phyloP scores from a whole-genome alignment of 2,329 filamentous ascomycete species.

The Pseudogymnoascus sp. region DNA sequence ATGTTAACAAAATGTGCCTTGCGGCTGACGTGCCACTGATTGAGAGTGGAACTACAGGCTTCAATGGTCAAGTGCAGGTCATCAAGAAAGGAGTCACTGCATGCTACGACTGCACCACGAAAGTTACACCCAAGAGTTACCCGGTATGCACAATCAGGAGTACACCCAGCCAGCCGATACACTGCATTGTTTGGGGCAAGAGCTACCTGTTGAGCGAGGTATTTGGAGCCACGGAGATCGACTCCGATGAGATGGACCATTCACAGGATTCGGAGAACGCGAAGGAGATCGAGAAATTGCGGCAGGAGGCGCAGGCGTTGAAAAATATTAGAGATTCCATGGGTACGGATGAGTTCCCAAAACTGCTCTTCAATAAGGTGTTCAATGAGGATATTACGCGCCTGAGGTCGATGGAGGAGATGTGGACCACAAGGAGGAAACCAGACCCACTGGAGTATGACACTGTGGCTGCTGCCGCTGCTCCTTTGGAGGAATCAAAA shows the following conservation, averaged over 20 bases:
- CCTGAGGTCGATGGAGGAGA: slow-evolving; percentile 79
- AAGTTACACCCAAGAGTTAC: slow-evolving; percentile 85
- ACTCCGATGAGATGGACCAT: slow-evolving; percentile 69
- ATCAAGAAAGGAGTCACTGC: slow-evolving; percentile 89
- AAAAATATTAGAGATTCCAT: slow-evolving; percentile 76
- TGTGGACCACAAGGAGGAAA: slow-evolving; percentile 81
- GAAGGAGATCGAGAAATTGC: slow-evolving; percentile 80
- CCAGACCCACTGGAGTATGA: slow-evolving; percentile 69
- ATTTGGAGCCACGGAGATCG: slow-evolving; percentile 85
- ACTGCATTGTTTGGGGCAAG: slow-evolving; percentile 98
- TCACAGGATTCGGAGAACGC: slow-evolving; percentile 75
- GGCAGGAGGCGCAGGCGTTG: slow-evolving; percentile 73
- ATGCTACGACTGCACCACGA: slow-evolving; percentile 91
- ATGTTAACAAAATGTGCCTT: slow-evolving; percentile 97
- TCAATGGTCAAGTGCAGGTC: slow-evolving; percentile 94
- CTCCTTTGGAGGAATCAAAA: slow-evolving; percentile 28
- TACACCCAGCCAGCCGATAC: slow-evolving; percentile 91
- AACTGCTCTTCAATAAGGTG: slow-evolving; percentile 85
- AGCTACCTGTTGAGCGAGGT: slow-evolving; percentile 91
- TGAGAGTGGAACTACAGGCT: slow-evolving; percentile 94
- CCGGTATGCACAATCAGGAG: slow-evolving; percentile 96
- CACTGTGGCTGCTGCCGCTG: slow-evolving; percentile 39
- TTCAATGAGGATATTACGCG: slow-evolving; percentile 79
- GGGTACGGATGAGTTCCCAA: slow-evolving; percentile 67
- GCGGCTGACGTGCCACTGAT: slow-evolving; percentile 84